Base-by-base conservation (phyloP, 2,329 filamentous ascomycete species). In the Fusarium secorum region DNA sequence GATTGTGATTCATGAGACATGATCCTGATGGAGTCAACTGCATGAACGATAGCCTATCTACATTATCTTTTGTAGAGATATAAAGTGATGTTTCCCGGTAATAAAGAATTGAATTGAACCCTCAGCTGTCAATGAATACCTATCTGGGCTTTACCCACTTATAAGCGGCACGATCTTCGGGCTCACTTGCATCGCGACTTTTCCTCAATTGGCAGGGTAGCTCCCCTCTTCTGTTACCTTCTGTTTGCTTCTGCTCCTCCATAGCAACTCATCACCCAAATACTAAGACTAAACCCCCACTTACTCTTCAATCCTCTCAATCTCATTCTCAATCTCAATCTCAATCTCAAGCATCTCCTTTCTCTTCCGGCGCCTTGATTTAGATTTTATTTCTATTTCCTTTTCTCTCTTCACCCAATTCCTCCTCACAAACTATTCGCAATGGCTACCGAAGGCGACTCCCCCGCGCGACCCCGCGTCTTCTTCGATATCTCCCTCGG, bases 401-500 rank as follows among this genome's bases (percentile, higher is more conserved):
- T 18, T 53, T 26, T 13, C 26, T 48, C 44, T 45, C 48, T 32
- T 35, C 48, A 33, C 42, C 26, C 44, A 14, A 44, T 56, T 22
- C 26, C 20, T 38, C n/a, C 24, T 41, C 39, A 42, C 38, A 32
- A 51, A 45, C 13, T 36, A 26, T 49, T 49, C 57, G 74, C 75
- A 69, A 86, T 85, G 84, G 78, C 80, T 52, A 74, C 83, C 64
- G 79, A 82, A 67, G 82, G 82, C 64, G 73, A 77, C 18, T 78
- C 82, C 75, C 73, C 79, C 85, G 85, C 86, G 80, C 91, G 93
- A 78, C 89, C 89, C 79, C 91, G 93, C 76, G 95, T 97, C 84
- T 99, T 91, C 86, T 98, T 99, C 81, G 95, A 98, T 85, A 91
- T 99, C 79, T 86, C 90, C 68, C 91, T 98, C 78, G 94, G 92